Conservation (phyloP, 2,329 filamentous ascomycete genomes). For the Sclerotiophoma versabilis region DNA sequence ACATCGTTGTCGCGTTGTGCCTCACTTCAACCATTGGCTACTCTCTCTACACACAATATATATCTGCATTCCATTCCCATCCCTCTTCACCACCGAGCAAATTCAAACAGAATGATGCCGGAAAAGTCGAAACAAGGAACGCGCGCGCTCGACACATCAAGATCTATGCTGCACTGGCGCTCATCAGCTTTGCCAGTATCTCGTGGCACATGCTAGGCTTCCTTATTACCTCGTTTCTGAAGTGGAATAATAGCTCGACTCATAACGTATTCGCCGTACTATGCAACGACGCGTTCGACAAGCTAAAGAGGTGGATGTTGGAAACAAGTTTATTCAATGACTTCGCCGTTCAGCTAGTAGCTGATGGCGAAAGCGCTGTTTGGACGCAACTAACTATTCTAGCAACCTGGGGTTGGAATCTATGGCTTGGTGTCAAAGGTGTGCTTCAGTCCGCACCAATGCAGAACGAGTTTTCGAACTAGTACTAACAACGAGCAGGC, state of each 20-base stretch:
- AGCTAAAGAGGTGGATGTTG: constrained; percentile 39
- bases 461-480: no score
- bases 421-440: constrained; percentile 41
- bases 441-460: not conserved
- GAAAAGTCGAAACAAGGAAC: constrained; percentile 16
- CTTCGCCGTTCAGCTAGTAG: constrained; percentile 41
- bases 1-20: constrained; percentile 38
- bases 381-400: constrained; percentile 38
- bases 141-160: constrained; percentile 35
- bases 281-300: constrained; percentile 3
- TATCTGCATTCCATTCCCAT: not conserved
- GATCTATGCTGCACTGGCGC: constrained; percentile 36
- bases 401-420: constrained; percentile 41
- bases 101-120: constrained; percentile 7
- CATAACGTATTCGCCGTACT: not conserved
- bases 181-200: constrained; percentile 36
- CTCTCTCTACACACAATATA: constrained; percentile 32
- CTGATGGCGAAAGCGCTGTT: constrained; percentile 29
- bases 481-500: constrained; percentile 13
- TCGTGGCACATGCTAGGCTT: constrained; percentile 45
- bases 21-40: constrained; percentile 25
- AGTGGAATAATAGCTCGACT: constrained; percentile 23
- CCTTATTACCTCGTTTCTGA: constrained; percentile 32
- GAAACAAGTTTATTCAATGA: constrained; percentile 34
- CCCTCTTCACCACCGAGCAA: not conserved